phyloP scores from a whole-genome alignment of 2,329 filamentous ascomycete genomes.

The Xylariaceae sp. region DNA sequence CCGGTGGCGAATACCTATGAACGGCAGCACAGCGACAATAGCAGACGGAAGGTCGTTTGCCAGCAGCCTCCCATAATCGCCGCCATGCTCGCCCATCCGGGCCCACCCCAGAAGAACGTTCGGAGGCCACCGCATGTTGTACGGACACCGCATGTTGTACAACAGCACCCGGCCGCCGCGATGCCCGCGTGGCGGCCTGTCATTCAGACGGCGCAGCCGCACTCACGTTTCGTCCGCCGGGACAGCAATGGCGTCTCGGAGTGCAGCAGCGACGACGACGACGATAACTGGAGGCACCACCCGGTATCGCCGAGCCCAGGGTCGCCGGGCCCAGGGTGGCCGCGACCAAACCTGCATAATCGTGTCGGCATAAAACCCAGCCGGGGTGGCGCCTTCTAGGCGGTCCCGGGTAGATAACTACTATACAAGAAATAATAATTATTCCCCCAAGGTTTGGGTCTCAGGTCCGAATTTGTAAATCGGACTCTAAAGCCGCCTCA shows the following conservation, averaged over 20 bases:
- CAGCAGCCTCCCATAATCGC: not conserved
- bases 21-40: not conserved
- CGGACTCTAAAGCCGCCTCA: no score
- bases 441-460: not conserved
- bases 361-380: conserved; percentile 9
- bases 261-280: conserved; percentile 21
- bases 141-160: not conserved
- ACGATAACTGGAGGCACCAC: conserved; percentile 9
- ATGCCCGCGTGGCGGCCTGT: not conserved
- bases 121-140: not conserved
- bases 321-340: not conserved
- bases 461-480: no score
- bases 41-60: not conserved
- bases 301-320: conserved; percentile 21
- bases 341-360: not conserved
- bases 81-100: no score
- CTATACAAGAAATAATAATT: not conserved
- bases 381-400: not conserved
- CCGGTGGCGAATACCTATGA: not conserved
- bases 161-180: conserved; percentile 7
- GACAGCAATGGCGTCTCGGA: conserved; percentile 33
- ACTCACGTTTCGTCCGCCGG: not conserved
- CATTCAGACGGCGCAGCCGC: not conserved
- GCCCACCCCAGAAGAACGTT: not conserved
- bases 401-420: not conserved